Base-by-base conservation (phyloP, 805 yeast species). In the Kodamaea kaohsiungensis region DNA sequence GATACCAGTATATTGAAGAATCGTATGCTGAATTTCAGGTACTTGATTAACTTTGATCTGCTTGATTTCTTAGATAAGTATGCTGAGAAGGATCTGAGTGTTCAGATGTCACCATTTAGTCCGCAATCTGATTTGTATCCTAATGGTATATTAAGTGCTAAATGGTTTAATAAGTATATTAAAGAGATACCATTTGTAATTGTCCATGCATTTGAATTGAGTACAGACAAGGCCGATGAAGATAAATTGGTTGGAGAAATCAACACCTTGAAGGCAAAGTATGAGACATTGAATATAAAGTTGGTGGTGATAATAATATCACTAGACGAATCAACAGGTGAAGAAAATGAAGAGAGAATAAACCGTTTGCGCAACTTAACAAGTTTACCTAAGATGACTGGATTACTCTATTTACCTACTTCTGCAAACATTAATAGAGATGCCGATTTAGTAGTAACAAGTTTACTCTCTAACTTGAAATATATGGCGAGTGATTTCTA, bases 131-230 rank as follows among this genome's bases (percentile, higher is more conserved):
- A 64, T 47, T 53, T 66, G 38, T 66, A 55, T 39, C 70, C 70
- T 30, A 66, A 65, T 48, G 70, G 70, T 2, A 60, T 66, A 12
- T 51, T 76, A 5, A 65, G 73, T 10, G 52, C 53, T 2, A 58
- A 58, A 35, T 76, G 80, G 80, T 67, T 76, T 48, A 50, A 53
- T 33, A 76, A 74, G 59, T 76, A 76, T 53, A 54, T 58, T 7
- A 27, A 58, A 5, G 56, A 61, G 13, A 47, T 69, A 9, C 79
- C 80, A 2, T 74, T 71, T 59, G 72, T 70, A 1, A 59, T 62
- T 12, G 61, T 76, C 6, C 57, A 62, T 42, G 56, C 60, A 0
- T 53, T 61, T 17, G 48, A 53, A 6, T 60, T 71, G 27, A 58
- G 63, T 1, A 56, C 46, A 12, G 63, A 56, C 2, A 67, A 61